These are phyloP conservation scores for Ehretia macrophylla DNA, from an alignment of 257 asterid genomes.

Conservation along the genomic window DNA sequence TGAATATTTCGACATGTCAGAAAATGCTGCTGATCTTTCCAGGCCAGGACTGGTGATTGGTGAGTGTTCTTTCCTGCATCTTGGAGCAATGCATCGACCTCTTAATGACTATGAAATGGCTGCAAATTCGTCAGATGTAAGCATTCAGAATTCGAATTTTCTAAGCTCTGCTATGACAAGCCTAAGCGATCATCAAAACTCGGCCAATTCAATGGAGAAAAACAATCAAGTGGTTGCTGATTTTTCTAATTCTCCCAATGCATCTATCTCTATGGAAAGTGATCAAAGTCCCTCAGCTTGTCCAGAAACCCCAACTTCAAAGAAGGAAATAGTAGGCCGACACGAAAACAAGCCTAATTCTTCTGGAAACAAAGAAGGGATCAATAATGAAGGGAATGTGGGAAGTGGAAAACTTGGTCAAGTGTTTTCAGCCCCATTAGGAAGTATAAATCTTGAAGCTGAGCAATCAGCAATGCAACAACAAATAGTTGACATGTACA, in stretches of 20 bases:
- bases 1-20: slow-evolving; percentile 32
- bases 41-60: slow-evolving; percentile 37
- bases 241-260: too few relatives aligned
- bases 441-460: slow-evolving; percentile 35
- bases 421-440: slow-evolving; percentile 21
- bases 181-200: slow-evolving; percentile 45
- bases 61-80: slow-evolving; percentile 47
- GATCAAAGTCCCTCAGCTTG: neutral
- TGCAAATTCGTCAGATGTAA: slow-evolving; percentile 34
- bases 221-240: neutral
- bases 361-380: slow-evolving; percentile 18
- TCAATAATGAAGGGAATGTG: slow-evolving; percentile 13
- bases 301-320: slow-evolving; percentile 23
- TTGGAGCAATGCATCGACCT: slow-evolving; percentile 32
- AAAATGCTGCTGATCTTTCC: neutral
- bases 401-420: slow-evolving; percentile 1
- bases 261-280: neutral
- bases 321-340: slow-evolving; percentile 13
- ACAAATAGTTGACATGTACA: slow-evolving; percentile 70
- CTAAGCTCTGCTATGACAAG: slow-evolving; percentile 56
- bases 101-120: slow-evolving; percentile 53
- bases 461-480: slow-evolving; percentile 59
- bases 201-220: slow-evolving; percentile 37
- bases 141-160: slow-evolving; percentile 47
- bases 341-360: slow-evolving; percentile 11